Evolutionary conservation across 495 filamentous ascomycete genomes (phyloP), one percentile per base, ranked within the genome.

Genomic region (Penicillium goetzii): DNA sequence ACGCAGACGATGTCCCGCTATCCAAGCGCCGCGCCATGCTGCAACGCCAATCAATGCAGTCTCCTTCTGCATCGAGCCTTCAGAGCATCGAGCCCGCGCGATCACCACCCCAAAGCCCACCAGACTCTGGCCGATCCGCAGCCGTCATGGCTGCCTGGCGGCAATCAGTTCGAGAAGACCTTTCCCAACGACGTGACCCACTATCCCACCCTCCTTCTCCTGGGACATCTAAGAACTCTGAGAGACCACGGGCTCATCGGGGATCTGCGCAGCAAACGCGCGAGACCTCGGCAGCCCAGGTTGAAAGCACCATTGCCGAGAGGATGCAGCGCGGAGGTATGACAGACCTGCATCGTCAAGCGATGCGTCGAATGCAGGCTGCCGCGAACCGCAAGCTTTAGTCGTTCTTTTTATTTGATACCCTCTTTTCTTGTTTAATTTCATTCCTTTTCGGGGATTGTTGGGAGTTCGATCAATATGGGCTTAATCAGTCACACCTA

Each of bases 301-400:
- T 70, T 70, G 72, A 60, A 66, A 83, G 81, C 49, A 80, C 82
- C 54, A 85, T 90, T 61, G 90, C 92, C 56, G 84, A 87, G 66
- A 82, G 86, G 59, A 95, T 96, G 92, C 82, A 91, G 50, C 86
- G 85, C 11, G 86, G 88, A 0, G 86, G 87, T 64, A 87, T 96
- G 83, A 78, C 89, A 38, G 90, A 91, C 47, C 80, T 88, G 43
- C 94, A 98, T 74, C 81, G 89, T 56, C 88, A 94, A 61, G 92
- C 90, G 1, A 83, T 98, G 84, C 80, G 91, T 66, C 86, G 82
- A 72, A 89, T 98, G 89, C 94, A 97, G 77, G 84, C 86, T 23
- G 79, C 80, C 21, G 90, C 89, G 3, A 91, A 88, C 69, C 80
- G 80, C 52, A 65, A 71, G 50, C 38, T 70, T 50, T 68, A 67